Percentiles rank a stretch among this genome's conserved stretches.
phyloP scores from a whole-genome alignment of 2,329 filamentous ascomycete genomes.

The Colletotrichum tabaci region DNA sequence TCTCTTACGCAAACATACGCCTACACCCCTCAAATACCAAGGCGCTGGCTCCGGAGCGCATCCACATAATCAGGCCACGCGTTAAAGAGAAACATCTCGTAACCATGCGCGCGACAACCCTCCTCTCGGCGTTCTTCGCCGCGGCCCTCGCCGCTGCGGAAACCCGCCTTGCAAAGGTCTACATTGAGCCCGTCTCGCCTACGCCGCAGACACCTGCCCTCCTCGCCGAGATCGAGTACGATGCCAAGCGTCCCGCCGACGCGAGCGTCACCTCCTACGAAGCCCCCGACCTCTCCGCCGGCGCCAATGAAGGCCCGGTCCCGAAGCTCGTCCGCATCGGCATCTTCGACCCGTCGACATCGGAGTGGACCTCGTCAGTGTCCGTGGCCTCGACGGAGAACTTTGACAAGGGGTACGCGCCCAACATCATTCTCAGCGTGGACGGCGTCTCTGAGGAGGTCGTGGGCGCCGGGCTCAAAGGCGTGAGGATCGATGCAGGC shows the following conservation, averaged over 20 bases:
- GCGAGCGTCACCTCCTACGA: slow-evolving; percentile 69
- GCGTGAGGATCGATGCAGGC: slow-evolving; percentile 74
- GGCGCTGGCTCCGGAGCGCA: slow-evolving; percentile 14
- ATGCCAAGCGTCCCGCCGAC: slow-evolving; percentile 59
- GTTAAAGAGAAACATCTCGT: neutral
- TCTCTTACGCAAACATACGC: too few species aligned
- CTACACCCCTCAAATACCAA: neutral
- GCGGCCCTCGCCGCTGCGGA: slow-evolving; percentile 57
- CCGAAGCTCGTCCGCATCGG: slow-evolving; percentile 70
- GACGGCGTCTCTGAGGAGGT: slow-evolving; percentile 59
- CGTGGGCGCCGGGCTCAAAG: slow-evolving; percentile 67
- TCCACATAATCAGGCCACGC: slow-evolving; percentile 1
- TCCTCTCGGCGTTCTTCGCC: slow-evolving; percentile 61
- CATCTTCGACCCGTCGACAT: slow-evolving; percentile 64
- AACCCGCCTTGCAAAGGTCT: slow-evolving; percentile 65
- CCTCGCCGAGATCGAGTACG: slow-evolving; percentile 73
- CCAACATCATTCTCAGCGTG: slow-evolving; percentile 68
- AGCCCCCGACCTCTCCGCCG: slow-evolving; percentile 66
- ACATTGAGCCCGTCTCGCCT: slow-evolving; percentile 65
- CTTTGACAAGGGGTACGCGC: slow-evolving; percentile 74
- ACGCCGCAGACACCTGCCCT: slow-evolving; percentile 52
- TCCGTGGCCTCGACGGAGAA: slow-evolving; percentile 70
- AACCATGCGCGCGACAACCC: slow-evolving; percentile 59
- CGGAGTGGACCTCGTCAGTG: slow-evolving; percentile 68
- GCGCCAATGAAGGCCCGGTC: slow-evolving; percentile 42